Base-by-base conservation (phyloP, 345 rosid species). In the Angophora floribunda region DNA sequence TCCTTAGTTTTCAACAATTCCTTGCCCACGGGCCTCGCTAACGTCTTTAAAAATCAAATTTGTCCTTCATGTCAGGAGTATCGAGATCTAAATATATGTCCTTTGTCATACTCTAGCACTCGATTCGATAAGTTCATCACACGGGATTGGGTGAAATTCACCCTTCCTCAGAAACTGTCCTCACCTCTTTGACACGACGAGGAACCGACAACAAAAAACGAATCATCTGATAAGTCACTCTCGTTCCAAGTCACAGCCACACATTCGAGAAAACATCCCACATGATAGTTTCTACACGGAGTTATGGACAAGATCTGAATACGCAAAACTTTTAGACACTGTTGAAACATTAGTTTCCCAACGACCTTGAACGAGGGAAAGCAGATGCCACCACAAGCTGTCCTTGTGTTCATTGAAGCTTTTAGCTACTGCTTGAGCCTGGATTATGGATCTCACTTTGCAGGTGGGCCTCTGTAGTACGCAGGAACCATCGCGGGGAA, bases 401-500 rank as follows among this genome's bases (percentile, higher is more conserved):
- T 47, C 22, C 41, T 14, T 44, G 85, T 51, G 65, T 59, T 36
- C 88, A 89, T 78, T 59, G 84, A 41, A 75, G 49, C 84, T 19
- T 41, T 41, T 41, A 3, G 84, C 84, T 41, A 75, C 84, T 41
- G 49, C 84, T 75, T 75, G 28, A 75, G 49, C 84, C 41, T 12
- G 8, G 49, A 26, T 75, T 75, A 41, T 41, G 84, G 82, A 41
- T 75, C 65, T 88, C 86, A 78, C 80, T 87, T 59, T 51, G 53
- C 88, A 22, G 89, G 91, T 53, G 93, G 91, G 49, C 90, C 90
- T 85, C 92, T 90, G 88, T 93, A 91, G 87, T 90, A 92, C 36
- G 94, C 92, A 49, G 93, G 94, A 84, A 92, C 92, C 32, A 91
- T 92, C 36, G 88, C 92, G 21, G 94, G 94, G 91, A 93, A 91